Conservation (phyloP, 2,329 filamentous ascomycete genomes). For the Fusarium papillatum region DNA sequence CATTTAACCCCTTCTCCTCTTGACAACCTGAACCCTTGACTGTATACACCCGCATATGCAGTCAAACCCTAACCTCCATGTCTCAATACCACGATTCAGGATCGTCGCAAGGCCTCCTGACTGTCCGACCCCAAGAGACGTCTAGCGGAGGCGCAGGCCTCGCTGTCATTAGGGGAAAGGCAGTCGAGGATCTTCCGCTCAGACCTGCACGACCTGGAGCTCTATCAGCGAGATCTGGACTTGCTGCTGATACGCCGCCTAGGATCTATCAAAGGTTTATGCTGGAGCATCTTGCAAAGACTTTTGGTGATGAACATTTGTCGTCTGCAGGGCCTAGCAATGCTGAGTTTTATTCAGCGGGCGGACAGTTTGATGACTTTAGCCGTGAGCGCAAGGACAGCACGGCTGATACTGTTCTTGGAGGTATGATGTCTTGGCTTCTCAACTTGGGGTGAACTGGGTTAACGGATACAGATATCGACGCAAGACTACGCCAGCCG, state of each 20-base stretch:
- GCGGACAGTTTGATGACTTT: not conserved
- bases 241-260: not conserved
- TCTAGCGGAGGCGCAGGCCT: not conserved
- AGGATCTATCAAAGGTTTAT: conserved; percentile 3
- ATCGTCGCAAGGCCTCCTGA: not conserved
- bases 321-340: not conserved
- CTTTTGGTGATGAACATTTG: conserved; percentile 1
- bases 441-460: not conserved
- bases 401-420: not conserved
- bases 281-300: conserved; percentile 7
- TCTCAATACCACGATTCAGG: not conserved
- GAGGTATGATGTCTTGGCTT: not conserved
- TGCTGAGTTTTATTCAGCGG: not conserved
- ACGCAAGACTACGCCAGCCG: not conserved
- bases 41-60: not conserved
- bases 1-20: not conserved
- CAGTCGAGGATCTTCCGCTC: not conserved
- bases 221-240: not conserved
- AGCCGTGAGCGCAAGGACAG: not conserved
- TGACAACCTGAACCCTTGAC: not conserved
- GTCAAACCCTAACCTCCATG: not conserved
- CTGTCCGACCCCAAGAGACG: not conserved
- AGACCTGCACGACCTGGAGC: not conserved
- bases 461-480: not conserved
- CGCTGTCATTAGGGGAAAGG: not conserved